Evolutionary conservation across 192 early-diverging fungal genomes (phyloP).

Genomic region (Coemansia brasiliensis): DNA sequence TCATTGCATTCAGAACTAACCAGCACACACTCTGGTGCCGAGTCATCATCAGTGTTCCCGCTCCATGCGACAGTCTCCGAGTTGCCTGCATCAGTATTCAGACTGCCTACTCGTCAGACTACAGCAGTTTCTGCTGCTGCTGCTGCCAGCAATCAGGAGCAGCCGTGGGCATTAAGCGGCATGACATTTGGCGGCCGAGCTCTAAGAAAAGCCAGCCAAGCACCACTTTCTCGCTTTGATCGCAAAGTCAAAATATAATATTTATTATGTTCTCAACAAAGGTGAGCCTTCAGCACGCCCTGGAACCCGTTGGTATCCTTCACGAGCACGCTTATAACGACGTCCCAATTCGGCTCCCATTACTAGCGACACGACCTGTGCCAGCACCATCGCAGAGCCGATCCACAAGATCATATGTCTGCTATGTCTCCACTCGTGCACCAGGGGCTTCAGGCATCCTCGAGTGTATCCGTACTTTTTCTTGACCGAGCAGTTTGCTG

Average conservation of each 20-base stretch:
- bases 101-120: constrained; percentile 21
- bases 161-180: constrained; percentile 28
- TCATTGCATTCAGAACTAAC: not conserved
- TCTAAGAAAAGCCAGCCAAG: constrained; percentile 32
- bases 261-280: constrained; percentile 19
- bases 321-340: constrained; percentile 28
- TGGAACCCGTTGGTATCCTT: constrained; percentile 35
- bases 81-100: constrained; percentile 42
- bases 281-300: constrained; percentile 28
- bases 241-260: constrained; percentile 25
- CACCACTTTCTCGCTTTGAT: constrained; percentile 30
- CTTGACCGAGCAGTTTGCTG: constrained; percentile 35
- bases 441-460: constrained; percentile 27
- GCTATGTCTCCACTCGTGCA: constrained; percentile 26
- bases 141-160: not conserved
- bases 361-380: constrained; percentile 35
- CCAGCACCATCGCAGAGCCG: constrained; percentile 29
- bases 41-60: constrained; percentile 23
- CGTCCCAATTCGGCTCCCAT: constrained; percentile 44
- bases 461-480: constrained; percentile 35
- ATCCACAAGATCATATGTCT: constrained; percentile 17
- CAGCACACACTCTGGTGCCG: not conserved
- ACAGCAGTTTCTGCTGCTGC: too few species aligned
- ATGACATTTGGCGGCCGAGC: constrained; percentile 45
- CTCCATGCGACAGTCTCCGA: constrained; percentile 6